phyloP scores from a whole-genome alignment of 2,329 filamentous ascomycete genomes.

The Venturiaceae sp. region DNA sequence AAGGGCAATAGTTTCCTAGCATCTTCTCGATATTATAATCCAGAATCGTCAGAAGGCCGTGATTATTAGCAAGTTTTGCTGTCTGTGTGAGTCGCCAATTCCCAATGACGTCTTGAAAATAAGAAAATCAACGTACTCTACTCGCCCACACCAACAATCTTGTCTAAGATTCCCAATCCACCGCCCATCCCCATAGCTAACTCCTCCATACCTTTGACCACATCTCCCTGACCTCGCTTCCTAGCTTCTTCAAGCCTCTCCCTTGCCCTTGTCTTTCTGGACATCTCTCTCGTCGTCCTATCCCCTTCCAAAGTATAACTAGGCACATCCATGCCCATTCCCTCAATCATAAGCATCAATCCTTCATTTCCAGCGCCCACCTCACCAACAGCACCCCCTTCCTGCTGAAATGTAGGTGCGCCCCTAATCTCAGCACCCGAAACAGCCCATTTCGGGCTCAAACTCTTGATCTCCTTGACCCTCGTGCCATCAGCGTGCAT shows the following conservation, averaged over 20 bases:
- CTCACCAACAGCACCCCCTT: slow-evolving; percentile 10
- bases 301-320: background rate
- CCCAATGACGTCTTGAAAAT: background rate
- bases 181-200: background rate
- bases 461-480: slow-evolving; percentile 60
- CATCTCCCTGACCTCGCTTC: slow-evolving; percentile 2
- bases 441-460: slow-evolving; percentile 67
- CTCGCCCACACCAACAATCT: slow-evolving; percentile 4
- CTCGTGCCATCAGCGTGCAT: slow-evolving; percentile 34
- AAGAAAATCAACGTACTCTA: background rate
- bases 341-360: slow-evolving; percentile 55
- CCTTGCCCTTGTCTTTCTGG: background rate
- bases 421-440: slow-evolving; percentile 41
- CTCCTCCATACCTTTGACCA: slow-evolving; percentile 5
- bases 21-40: background rate
- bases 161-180: slow-evolving; percentile 3
- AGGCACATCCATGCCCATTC: slow-evolving; percentile 25
- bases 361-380: slow-evolving; percentile 24
- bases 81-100: background rate
- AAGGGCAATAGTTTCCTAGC: background rate
- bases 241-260: slow-evolving; percentile 4
- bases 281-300: background rate
- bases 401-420: slow-evolving; percentile 54
- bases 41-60: background rate
- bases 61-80: background rate